These are phyloP conservation scores for Cetradonia linearis DNA, from an alignment of 495 filamentous ascomycete genomes.

Conservation along the genomic window DNA sequence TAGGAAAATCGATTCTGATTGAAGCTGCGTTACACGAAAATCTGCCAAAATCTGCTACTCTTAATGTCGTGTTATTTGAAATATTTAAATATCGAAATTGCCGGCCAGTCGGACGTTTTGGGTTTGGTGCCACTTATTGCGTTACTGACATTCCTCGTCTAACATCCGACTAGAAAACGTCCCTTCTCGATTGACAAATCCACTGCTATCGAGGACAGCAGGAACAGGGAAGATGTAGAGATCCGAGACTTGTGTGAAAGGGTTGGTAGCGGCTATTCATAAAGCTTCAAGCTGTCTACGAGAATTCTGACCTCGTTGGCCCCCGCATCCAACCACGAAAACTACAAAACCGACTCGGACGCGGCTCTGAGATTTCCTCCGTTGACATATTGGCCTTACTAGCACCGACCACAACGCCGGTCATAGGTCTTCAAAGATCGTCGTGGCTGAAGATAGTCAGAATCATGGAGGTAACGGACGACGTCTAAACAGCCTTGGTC, in stretches of 20 bases:
- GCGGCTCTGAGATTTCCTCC: too few relatives aligned
- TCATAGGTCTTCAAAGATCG: not conserved
- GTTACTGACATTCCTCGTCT: slow-evolving; percentile 10
- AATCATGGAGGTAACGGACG: not conserved
- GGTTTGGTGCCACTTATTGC: slow-evolving; percentile 7
- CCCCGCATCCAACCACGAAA: not conserved
- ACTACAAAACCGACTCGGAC: not conserved
- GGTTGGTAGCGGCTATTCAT: not conserved
- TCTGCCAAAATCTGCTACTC: not conserved
- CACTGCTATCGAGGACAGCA: not conserved
- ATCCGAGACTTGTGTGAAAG: not conserved
- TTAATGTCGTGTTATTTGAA: not conserved
- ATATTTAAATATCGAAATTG: not conserved
- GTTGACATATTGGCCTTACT: not conserved
- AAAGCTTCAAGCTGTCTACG: not conserved
- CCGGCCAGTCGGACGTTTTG: slow-evolving; percentile 9
- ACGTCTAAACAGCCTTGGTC: slow-evolving; percentile 7
- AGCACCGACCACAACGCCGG: not conserved
- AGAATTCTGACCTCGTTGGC: slow-evolving; percentile 6
- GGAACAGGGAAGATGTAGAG: not conserved
- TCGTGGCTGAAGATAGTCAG: not conserved
- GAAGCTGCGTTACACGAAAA: not conserved
- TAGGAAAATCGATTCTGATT: not conserved
- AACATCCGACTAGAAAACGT: slow-evolving; percentile 11
- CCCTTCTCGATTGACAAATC: slow-evolving; percentile 5